Base-by-base conservation (phyloP, 1,284 basidiomycete genomes). In the Rhodotorula sp. region DNA sequence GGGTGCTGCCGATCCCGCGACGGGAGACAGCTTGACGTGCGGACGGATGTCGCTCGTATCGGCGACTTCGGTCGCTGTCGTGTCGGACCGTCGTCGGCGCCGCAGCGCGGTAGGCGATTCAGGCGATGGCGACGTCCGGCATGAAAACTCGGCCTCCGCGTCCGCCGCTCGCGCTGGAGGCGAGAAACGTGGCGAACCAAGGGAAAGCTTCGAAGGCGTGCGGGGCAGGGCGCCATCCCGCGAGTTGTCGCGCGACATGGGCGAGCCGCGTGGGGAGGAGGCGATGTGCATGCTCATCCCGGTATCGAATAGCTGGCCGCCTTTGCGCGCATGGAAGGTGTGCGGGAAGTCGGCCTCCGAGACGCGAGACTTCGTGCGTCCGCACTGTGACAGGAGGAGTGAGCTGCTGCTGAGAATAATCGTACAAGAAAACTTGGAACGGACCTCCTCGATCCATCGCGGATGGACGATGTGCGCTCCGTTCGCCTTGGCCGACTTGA, bases 271-370 rank as follows among this genome's bases (percentile, higher is more conserved):
- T 9, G 58, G 55, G 5, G 50, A 60, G 27, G 48, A 44, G 9
- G 7, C 10, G 9, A 21, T 41, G 21, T 16, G 44, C 41, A 70
- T 27, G 48, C 48, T 53, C 54, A 70, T 63, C 25, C 68, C 68
- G 7, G 45, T 46, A 14, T 66, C 61, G 56, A 70, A 66, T 14
- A 74, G 63, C 58, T 74, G 73, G 4, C 67, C 65, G 8, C 73
- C 70, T 34, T 72, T 74, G 25, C 48, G 48, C 10, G 70, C 63
- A 56, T 74, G 63, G 53, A 72, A 70, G 14, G 69, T 70, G 60
- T 67, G 61, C 13, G 73, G 73, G 45, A 67, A 74, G 59, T 72
- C 73, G 41, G 44, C 46, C 23, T 74, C 70, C 14, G 64, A 63
- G 25, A 41, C 64, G 50, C 23, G 63, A 9, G 63, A 23, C 16